These are phyloP conservation scores for Arthrobotrys pseudoclavata DNA, from an alignment of 2,329 filamentous ascomycete species.

Conservation along the genomic window DNA sequence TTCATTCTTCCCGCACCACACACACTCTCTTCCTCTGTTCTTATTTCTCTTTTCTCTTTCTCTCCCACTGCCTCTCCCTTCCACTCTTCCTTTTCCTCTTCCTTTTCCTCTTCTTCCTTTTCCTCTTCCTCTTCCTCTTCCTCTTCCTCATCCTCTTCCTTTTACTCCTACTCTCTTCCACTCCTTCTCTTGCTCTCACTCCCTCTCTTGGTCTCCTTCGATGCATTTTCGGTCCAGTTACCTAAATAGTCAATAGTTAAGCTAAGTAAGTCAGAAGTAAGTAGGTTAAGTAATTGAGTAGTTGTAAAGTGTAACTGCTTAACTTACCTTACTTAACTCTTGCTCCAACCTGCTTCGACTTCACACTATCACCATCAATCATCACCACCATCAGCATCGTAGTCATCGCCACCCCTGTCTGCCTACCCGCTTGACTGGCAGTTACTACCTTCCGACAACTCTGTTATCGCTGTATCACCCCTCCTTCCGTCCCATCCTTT, in stretches of 20 bases:
- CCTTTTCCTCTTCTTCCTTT: conserved; percentile 1
- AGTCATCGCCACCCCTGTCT: neutral
- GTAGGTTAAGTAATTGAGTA: too few relatives aligned
- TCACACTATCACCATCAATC: neutral
- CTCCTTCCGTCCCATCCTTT: conserved; percentile 13
- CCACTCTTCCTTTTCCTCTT: conserved; percentile 1
- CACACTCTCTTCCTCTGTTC: neutral
- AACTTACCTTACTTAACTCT: neutral
- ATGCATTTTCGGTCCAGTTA: neutral
- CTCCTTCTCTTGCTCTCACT: conserved; percentile 16
- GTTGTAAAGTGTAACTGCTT: too few relatives aligned
- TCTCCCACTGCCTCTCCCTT: neutral
- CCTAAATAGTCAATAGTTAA: too few relatives aligned
- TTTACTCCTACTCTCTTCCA: conserved; percentile 24
- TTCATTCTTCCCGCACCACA: too few relatives aligned
- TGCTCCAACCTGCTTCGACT: neutral
- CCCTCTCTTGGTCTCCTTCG: neutral
- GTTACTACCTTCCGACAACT: neutral
- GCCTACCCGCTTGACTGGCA: neutral
- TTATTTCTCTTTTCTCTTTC: neutral
- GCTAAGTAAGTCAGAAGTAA: too few relatives aligned
- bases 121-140: conserved; percentile 31
- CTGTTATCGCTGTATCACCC: conserved; percentile 6
- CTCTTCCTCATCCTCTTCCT: conserved; percentile 40
- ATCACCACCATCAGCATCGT: too few relatives aligned